Evolutionary conservation across 2,329 filamentous ascomycete genomes (phyloP).

Genomic region (Lasiodiplodia gonubiensis): DNA sequence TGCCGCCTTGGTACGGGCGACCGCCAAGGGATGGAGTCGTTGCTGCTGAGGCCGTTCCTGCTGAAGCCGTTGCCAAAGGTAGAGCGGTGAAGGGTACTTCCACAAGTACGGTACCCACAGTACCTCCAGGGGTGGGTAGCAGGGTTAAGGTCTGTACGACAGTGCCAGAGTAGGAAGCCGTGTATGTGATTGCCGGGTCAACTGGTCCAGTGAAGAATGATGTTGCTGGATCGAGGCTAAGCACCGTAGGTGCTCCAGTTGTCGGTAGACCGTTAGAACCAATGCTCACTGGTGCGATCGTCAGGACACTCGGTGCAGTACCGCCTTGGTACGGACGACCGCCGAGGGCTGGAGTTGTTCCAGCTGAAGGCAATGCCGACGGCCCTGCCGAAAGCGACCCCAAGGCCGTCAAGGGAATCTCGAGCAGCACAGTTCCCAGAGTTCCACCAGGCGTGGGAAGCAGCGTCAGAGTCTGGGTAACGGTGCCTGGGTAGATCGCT

Average conservation of each 20-base stretch:
- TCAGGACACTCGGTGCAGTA: neutral
- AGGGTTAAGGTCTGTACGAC: neutral
- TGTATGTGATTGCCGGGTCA: neutral
- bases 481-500: neutral
- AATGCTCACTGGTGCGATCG: neutral
- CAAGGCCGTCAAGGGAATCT: neutral
- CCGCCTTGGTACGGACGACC: neutral
- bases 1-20: too few species aligned
- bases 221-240: neutral
- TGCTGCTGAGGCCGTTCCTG: too few species aligned
- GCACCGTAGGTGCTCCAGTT: neutral
- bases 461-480: neutral
- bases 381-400: neutral
- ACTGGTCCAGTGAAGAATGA: neutral
- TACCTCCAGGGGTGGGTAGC: neutral
- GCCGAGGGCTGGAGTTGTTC: neutral
- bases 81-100: neutral
- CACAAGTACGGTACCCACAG: neutral
- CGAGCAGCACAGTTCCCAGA: neutral
- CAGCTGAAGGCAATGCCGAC: too few species aligned
- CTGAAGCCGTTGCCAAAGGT: too few species aligned
- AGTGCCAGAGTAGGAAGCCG: neutral
- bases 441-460: neutral
- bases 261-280: neutral
- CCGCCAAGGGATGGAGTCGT: too few species aligned